Percentiles rank a stretch among this genome's conserved stretches.
phyloP scores from a whole-genome alignment of 345 rosid species.

The Rubroshorea leprosula region DNA sequence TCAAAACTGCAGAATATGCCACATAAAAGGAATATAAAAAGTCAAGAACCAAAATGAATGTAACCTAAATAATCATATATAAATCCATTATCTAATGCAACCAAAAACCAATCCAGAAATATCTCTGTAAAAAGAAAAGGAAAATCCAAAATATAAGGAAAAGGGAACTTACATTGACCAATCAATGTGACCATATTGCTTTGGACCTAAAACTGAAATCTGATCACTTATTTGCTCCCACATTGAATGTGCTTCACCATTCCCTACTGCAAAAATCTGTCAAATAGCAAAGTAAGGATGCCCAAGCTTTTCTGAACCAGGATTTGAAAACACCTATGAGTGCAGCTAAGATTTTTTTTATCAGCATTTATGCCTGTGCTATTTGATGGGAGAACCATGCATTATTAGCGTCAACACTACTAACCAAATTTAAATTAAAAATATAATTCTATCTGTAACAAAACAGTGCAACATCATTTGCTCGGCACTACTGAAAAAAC shows the following conservation, averaged over 20 bases:
- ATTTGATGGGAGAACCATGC: neutral
- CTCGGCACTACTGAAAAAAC: neutral
- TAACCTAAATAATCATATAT: neutral
- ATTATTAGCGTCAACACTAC: conserved; percentile 5
- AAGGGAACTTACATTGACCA: conserved; percentile 67
- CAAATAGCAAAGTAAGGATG: conserved; percentile 23
- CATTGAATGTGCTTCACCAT: conserved; percentile 46
- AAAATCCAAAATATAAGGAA: neutral
- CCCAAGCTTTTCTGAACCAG: conserved; percentile 31
- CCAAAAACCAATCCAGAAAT: conserved; percentile 15
- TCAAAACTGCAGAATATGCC: conserved; percentile 61
- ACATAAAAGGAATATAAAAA: conserved; percentile 19
- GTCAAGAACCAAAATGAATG: conserved; percentile 14
- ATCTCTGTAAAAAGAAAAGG: neutral
- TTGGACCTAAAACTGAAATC: conserved; percentile 43
- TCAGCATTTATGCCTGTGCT: conserved; percentile 4
- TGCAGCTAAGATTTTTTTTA: too few species aligned
- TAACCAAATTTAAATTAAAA: neutral
- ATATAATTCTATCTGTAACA: neutral
- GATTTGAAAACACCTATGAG: neutral
- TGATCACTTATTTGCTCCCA: conserved; percentile 65
- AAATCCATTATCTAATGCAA: neutral
- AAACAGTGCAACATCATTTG: conserved; percentile 1
- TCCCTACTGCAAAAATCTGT: conserved; percentile 64
- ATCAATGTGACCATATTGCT: conserved; percentile 52